Evolutionary conservation across 805 yeast genomes (phyloP), one percentile per base, ranked within the genome.

Genomic region (Candida adriatica): DNA sequence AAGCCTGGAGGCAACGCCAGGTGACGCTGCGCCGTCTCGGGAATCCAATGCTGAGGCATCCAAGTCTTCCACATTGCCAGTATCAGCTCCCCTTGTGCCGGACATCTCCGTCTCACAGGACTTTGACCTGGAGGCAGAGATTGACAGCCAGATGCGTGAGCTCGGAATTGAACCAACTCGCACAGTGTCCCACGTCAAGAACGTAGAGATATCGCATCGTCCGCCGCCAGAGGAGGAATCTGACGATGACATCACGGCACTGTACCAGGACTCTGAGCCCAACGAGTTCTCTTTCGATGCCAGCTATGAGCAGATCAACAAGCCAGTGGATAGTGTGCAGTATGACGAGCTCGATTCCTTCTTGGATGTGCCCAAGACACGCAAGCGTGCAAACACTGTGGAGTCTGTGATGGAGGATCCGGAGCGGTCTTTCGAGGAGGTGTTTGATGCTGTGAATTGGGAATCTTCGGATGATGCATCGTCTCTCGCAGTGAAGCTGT

Each of bases 381-480:
- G 46, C 29, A 29, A 39, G n/a, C 44, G 55, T 38, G 53, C 45
- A 5, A 45, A 48, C 18, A 46, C 56, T 0, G 43, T 48, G 17
- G 59, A 57, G 13, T 43, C 63, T 2, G 57, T 64, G 0, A 53
- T 55, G 31, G 66, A 60, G 25, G 45, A 26, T 42, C 39, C 42
- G 17, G 43, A 34, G 16, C 30, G 23, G 6, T 55, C 59, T 2
- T 62, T 67, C 18, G 79, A 76, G 29, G 94, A 84, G 38, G 55
- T 85, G 10, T 69, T 88, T 35, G 84, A 80, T 18, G 90, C 83
- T 39, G 67, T 87, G 15, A 74, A 77, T 19, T 90, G 95, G 92
- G 70, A 70, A 18, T 68, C 78, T 2, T 58, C 64, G 5, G 94
- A 82, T 48, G 79, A 75, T 39, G 69, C 84, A 7, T 67, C 63